These are phyloP conservation scores for Lachnellula cervina DNA, from an alignment of 2,329 filamentous ascomycete species.

Conservation along the genomic window DNA sequence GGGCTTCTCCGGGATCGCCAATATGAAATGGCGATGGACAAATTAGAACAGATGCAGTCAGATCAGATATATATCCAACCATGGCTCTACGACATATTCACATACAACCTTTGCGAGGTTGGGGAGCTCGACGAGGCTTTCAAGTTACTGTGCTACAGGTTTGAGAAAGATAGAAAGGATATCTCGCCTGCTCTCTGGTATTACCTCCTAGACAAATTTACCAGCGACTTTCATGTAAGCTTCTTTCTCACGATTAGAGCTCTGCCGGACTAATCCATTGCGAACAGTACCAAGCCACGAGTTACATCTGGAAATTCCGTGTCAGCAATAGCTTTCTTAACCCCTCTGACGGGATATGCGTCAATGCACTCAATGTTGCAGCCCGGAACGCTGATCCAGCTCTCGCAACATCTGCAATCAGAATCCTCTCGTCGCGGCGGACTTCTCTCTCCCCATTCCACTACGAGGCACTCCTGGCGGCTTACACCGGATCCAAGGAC, in stretches of 20 bases:
- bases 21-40: constrained; percentile 72
- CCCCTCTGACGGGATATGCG: constrained; percentile 59
- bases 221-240: constrained; percentile 55
- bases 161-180: constrained; percentile 35
- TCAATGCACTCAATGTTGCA: constrained; percentile 68
- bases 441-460: constrained; percentile 60
- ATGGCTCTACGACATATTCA: constrained; percentile 77
- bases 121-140: constrained; percentile 76
- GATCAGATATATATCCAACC: constrained; percentile 50
- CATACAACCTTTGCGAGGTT: constrained; percentile 66
- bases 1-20: constrained; percentile 77
- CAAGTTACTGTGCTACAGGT: constrained; percentile 57
- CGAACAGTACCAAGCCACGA: constrained; percentile 55
- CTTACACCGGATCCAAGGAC: constrained; percentile 59
- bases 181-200: constrained; percentile 59
- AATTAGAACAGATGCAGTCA: constrained; percentile 61
- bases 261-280: not conserved
- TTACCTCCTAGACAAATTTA: constrained; percentile 71
- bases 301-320: constrained; percentile 65
- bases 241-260: constrained; percentile 9
- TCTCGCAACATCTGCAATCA: constrained; percentile 68
- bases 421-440: constrained; percentile 54
- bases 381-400: constrained; percentile 61
- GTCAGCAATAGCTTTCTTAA: constrained; percentile 56
- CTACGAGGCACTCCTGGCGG: constrained; percentile 73